Evolutionary conservation across 495 filamentous ascomycete genomes (phyloP).

Genomic region (Aspergillus homomorphus): DNA sequence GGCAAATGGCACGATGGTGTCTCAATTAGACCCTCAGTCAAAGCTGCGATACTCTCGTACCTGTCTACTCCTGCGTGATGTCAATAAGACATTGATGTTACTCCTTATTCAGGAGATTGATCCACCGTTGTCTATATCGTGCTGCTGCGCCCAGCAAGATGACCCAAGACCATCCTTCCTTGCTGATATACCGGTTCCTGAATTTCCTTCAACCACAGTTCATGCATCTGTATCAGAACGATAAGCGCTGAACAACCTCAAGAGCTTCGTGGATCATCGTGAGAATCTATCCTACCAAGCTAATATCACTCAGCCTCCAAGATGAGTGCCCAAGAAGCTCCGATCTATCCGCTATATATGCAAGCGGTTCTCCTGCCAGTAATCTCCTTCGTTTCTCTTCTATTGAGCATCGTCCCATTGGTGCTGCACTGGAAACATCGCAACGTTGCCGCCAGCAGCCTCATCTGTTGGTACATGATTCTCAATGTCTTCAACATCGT

Average conservation of each 20-base stretch:
- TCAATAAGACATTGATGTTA: conserved; percentile 15
- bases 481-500: conserved; percentile 66
- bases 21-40: conserved; percentile 10
- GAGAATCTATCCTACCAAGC: neutral
- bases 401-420: conserved; percentile 49
- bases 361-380: conserved; percentile 40
- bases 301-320: neutral
- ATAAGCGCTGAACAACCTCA: neutral
- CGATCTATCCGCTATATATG: conserved; percentile 27
- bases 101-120: conserved; percentile 2
- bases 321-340: conserved; percentile 3
- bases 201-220: neutral
- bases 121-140: neutral
- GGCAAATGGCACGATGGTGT: conserved; percentile 6
- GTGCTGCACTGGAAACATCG: conserved; percentile 42
- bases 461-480: conserved; percentile 63
- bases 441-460: conserved; percentile 47
- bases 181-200: neutral
- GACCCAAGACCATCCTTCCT: conserved; percentile 7
- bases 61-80: neutral
- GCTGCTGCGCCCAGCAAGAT: conserved; percentile 8
- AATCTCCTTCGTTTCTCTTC: conserved; percentile 54
- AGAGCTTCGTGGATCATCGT: neutral
- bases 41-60: neutral
- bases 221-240: neutral